Percentiles rank a stretch among this genome's conserved stretches.
Conservation (phyloP, 495 filamentous ascomycete genomes). For the Annulohypoxylon maeteangense region DNA sequence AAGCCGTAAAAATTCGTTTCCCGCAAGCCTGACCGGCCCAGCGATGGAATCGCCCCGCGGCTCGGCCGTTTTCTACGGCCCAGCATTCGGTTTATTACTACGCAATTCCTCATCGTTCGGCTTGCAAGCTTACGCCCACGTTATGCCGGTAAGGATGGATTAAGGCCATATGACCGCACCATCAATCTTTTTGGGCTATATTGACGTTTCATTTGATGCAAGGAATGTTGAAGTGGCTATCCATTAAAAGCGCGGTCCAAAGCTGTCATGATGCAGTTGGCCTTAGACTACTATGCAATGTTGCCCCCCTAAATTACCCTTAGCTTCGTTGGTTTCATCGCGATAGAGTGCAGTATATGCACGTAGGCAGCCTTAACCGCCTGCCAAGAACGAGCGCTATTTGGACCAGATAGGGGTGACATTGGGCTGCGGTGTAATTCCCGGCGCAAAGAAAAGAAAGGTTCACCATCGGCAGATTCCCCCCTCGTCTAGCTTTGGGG, state of each 20-base stretch:
- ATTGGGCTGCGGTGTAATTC: conserved; percentile 45
- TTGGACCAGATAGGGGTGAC: conserved; percentile 23
- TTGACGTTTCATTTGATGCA: conserved; percentile 45
- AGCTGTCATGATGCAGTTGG: conserved; percentile 39
- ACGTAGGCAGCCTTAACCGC: conserved; percentile 42
- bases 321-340: conserved; percentile 31
- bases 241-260: conserved; percentile 24
- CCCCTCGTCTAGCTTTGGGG: conserved; percentile 10
- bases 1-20: conserved; percentile 18
- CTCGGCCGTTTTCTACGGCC: conserved; percentile 39
- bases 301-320: conserved; percentile 7
- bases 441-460: conserved; percentile 36
- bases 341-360: conserved; percentile 34
- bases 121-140: conserved; percentile 18
- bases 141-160: conserved; percentile 41
- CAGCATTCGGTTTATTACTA: conserved; percentile 36
- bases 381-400: conserved; percentile 35
- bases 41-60: conserved; percentile 5
- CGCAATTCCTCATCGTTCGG: conserved; percentile 12
- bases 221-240: conserved; percentile 32
- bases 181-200: conserved; percentile 30
- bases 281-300: conserved; percentile 27
- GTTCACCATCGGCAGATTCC: conserved; percentile 40
- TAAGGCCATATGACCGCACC: conserved; percentile 38
- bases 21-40: conserved; percentile 21